A percentile compares a stretch with the other conserved stretches of the same genome.
Evolutionary conservation across 768 basidiomycete genomes (phyloP).

Genomic region (Lactarius hatsudake): DNA sequence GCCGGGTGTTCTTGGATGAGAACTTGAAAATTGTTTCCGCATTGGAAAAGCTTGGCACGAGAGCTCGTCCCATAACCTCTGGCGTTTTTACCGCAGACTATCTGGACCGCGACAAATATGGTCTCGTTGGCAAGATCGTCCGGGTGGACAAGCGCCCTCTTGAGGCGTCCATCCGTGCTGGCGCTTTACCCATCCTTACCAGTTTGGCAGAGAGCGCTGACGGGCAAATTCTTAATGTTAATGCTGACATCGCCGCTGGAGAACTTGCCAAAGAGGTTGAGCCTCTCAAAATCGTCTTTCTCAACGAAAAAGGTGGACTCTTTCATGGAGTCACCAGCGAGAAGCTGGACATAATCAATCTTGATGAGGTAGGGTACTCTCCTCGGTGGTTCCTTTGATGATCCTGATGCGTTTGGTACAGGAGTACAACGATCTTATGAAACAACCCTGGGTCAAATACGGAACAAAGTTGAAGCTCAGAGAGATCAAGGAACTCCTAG

Average conservation of each 20-base stretch:
- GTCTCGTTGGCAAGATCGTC: conserved; percentile 93
- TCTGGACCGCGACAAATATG: conserved; percentile 92
- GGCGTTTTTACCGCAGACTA: conserved; percentile 98
- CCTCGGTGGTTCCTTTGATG: conserved; percentile 3
- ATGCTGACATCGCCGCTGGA: conserved; percentile 97
- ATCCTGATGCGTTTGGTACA: conserved; percentile 32
- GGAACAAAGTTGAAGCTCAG: conserved; percentile 98
- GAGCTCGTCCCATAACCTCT: conserved; percentile 95
- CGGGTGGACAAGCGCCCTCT: conserved; percentile 94
- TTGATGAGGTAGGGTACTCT: conserved; percentile 73
- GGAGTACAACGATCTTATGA: conserved; percentile 97
- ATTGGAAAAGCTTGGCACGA: conserved; percentile 91
- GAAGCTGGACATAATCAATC: conserved; percentile 93
- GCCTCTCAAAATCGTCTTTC: conserved; percentile 96
- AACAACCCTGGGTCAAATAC: conserved; percentile 98
- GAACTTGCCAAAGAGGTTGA: conserved; percentile 97
- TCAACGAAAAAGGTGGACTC: conserved; percentile 97
- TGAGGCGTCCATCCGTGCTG: conserved; percentile 94
- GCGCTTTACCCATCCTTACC: conserved; percentile 93
- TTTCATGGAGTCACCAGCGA: conserved; percentile 97
- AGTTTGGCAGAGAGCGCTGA: conserved; percentile 91
- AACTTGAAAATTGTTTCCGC: conserved; percentile 93
- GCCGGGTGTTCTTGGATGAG: conserved; percentile 95
- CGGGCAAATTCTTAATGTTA: conserved; percentile 99
- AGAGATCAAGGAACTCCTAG: conserved; percentile 98